Percentiles rank a stretch among this genome's conserved stretches.
phyloP scores from a whole-genome alignment of 768 basidiomycete genomes.

The Suillus alpinus region DNA sequence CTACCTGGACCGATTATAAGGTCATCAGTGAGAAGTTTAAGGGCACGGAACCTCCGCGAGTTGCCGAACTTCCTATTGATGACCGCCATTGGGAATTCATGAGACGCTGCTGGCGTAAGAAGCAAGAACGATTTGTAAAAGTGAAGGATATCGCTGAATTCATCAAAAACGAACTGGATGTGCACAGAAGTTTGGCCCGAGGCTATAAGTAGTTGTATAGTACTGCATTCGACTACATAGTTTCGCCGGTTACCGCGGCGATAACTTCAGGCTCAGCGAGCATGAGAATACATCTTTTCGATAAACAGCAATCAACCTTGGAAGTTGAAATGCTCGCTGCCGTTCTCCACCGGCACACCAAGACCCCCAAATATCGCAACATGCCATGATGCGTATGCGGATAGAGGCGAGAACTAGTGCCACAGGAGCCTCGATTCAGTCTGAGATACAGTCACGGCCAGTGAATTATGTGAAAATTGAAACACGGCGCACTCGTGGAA shows the following conservation, averaged over 20 bases:
- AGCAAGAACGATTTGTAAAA: neutral
- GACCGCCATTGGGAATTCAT: constrained; percentile 7
- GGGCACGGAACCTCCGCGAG: neutral
- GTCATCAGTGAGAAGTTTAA: constrained; percentile 1
- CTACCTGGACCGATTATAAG: neutral
- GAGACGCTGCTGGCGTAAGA: constrained; percentile 4
- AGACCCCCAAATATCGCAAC: neutral
- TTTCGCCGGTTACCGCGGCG: neutral
- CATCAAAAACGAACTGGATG: neutral
- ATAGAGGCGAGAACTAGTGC: neutral
- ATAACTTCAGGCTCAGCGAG: neutral
- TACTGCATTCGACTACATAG: neutral
- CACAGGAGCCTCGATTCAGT: neutral
- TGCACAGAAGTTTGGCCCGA: neutral
- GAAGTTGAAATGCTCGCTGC: neutral
- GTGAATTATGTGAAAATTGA: neutral
- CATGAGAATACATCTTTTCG: neutral
- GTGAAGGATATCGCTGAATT: neutral
- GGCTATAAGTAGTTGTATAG: neutral
- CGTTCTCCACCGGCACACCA: too few species aligned
- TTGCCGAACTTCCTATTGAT: neutral
- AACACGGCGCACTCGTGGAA: neutral
- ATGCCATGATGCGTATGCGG: neutral
- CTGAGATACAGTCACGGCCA: neutral
- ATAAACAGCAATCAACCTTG: neutral